phyloP scores from a whole-genome alignment of 1,139 yeast genomes.

The Sporopachydermia cereana region DNA sequence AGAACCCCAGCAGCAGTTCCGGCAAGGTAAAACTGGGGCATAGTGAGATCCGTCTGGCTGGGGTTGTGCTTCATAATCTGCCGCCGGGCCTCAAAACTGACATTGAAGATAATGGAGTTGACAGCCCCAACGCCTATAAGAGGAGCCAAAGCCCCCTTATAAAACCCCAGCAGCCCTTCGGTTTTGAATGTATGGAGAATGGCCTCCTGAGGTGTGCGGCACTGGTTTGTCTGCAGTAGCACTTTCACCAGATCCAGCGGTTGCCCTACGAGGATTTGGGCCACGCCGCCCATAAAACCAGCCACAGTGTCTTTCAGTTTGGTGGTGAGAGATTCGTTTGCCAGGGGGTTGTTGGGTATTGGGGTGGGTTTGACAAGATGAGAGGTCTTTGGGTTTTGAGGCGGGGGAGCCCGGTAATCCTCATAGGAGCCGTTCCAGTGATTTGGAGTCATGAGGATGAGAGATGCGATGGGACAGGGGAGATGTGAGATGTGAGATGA shows the following conservation, averaged over 20 bases:
- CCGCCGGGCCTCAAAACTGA: neutral
- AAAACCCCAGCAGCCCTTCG: slow-evolving; percentile 57
- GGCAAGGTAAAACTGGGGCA: neutral
- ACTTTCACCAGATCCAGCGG: slow-evolving; percentile 64
- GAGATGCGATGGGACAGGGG: no score
- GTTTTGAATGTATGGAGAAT: slow-evolving; percentile 41
- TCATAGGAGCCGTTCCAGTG: no score
- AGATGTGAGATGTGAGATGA: no score
- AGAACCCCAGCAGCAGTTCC: slow-evolving; percentile 4
- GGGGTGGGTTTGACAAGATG: neutral
- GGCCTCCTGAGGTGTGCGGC: slow-evolving; percentile 34
- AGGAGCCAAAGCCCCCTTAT: slow-evolving; percentile 40
- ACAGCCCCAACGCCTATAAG: slow-evolving; percentile 21
- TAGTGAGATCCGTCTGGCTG: neutral
- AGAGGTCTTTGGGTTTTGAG: no score
- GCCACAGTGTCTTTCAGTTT: slow-evolving; percentile 3
- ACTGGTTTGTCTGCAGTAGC: slow-evolving; percentile 47
- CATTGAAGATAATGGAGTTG: neutral
- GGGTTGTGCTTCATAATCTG: slow-evolving; percentile 2
- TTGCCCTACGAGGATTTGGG: slow-evolving; percentile 66
- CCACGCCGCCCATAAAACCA: slow-evolving; percentile 39
- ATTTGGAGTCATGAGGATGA: no score
- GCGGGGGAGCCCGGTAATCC: no score
- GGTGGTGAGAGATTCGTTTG: neutral
- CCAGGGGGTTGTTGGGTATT: neutral